Evolutionary conservation across 2,329 filamentous ascomycete species (phyloP).

Genomic region (Septoria petroselini): DNA sequence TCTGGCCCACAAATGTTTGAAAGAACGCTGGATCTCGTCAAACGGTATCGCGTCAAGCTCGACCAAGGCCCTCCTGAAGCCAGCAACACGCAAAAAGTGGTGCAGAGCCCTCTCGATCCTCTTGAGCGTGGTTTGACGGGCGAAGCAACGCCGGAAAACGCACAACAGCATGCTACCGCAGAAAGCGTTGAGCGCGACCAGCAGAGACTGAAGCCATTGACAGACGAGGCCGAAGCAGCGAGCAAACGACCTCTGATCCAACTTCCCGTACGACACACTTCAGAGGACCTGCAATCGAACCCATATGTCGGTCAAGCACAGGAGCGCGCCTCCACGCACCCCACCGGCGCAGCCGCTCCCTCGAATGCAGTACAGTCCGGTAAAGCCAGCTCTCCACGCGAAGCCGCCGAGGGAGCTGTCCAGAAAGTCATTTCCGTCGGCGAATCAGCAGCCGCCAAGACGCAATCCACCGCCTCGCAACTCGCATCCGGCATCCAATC

Average conservation of each 20-base stretch:
- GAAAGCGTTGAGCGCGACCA: constrained; percentile 34
- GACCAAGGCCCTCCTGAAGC: constrained; percentile 44
- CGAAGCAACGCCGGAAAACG: constrained; percentile 2
- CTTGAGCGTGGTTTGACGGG: constrained; percentile 1
- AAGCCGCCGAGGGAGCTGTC: constrained; percentile 24
- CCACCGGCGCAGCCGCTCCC: constrained; percentile 9
- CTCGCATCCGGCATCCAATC: constrained; percentile 5
- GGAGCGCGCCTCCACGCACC: constrained; percentile 9
- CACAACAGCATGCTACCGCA: constrained; percentile 17
- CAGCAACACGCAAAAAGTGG: constrained; percentile 11
- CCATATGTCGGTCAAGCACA: constrained; percentile 13
- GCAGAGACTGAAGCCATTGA: constrained; percentile 34
- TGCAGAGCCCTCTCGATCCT: constrained; percentile 15
- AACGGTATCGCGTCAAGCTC: constrained; percentile 63
- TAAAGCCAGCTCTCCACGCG: constrained; percentile 16
- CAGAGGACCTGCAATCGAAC: constrained; percentile 16
- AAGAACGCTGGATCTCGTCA: constrained; percentile 73
- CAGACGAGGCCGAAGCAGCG: constrained; percentile 29
- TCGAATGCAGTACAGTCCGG: constrained; percentile 11
- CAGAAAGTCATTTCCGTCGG: constrained; percentile 20
- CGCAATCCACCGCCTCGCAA: background rate
- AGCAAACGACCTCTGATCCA: constrained; percentile 36
- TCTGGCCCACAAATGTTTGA: constrained; percentile 88
- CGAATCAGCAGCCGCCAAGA: background rate
- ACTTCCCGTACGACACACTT: constrained; percentile 33